Base-by-base conservation (phyloP, 176 grass and related monocot species). In the Metroxylon sagu region DNA sequence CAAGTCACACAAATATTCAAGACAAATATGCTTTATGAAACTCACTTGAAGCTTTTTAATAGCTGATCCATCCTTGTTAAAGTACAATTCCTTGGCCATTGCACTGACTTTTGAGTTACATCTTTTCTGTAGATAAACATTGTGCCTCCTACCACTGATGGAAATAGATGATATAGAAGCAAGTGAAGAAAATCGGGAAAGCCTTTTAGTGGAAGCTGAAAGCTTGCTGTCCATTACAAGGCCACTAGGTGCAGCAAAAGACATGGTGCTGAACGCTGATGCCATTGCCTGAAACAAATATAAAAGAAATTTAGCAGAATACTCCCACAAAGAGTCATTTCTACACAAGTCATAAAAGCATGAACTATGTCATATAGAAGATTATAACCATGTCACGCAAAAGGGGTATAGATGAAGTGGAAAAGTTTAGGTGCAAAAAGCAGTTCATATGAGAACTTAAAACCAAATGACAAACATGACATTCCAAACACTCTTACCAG, bases 31-130 rank as follows among this genome's bases (percentile, higher is more conserved):
- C 10, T 2, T 7, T 0, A 15, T 15, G 6, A 69, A 50, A 49
- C 60, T 75, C 30, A 85, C 87, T 80, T 90, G 92, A 26, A 96
- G 83, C 65, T 88, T 96, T 74, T 88, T 96, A 77, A 12, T 88
- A 64, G 92, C 83, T n/a, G 85, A 95, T 4, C 85, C 90, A 64
- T 95, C 90, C 70, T 95, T 95, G 79, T 95, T 95, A 71, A 96
- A 96, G 71, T 96, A 90, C 5, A 96, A 65, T 54, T 96, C 92
- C 78, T 96, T 96, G 0, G 91, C 91, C 19, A 72, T 72, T 35
- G 67, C 67, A 49, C 39, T 70, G 39, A 70, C 49, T 39, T 70
- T 59, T 23, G 39, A 50, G 55, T 17, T 59, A 81, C 83, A 49
- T 76, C 86, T 10, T 84, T 71, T 75, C 75, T 88, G 62, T 64